Evolutionary conservation across 129 eudicot genomes (phyloP), one percentile per base, ranked within the genome.

Genomic region (Escallonia herrerae): DNA sequence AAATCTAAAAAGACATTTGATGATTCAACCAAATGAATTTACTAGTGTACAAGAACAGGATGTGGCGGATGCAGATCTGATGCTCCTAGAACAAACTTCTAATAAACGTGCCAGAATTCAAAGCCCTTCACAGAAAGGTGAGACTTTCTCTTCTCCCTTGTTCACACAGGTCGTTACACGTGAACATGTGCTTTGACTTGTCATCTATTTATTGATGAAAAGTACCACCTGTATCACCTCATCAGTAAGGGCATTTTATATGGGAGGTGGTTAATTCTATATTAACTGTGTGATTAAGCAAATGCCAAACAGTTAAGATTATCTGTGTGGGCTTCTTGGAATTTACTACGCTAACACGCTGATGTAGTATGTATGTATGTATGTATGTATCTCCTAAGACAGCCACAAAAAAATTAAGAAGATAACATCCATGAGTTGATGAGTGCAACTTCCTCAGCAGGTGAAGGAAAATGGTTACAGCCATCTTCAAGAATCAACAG

Each of bases 101-200:
- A 58, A 33, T 43, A 65, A 13, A 49, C 50, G 48, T 60, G 52
- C 69, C 69, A 62, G 54, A 47, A 62, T 8, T 10, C 67, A 40
- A 63, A 59, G 72, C 53, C 57, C 68, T 58, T 73, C 72, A 33
- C 66, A n/a, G 55, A 72, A 67, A 78, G 82, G 95, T 81, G 33
- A 11, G 73, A 73, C 58, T 40, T 54, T 62, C 38, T 72, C 13
- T 59, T 50, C 46, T 33, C 37, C 5, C 46, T 42, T 33, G 52
- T 62, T 11, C n/a, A 52, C 43, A 22, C 41, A 15, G 51, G 8
- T 38, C 10, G 12, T 48, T 39, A 61, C 10, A 12, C 5, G 62
- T 33, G 49, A 60, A 12, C 51, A 50, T 14, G 4, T 39, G 43
- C 42, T 58, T 58, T 46, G 56, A 58, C 43, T 58, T 58, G 3